Base-by-base conservation (phyloP, 73 alveolate species). In the Paramecium pentaurelia region DNA sequence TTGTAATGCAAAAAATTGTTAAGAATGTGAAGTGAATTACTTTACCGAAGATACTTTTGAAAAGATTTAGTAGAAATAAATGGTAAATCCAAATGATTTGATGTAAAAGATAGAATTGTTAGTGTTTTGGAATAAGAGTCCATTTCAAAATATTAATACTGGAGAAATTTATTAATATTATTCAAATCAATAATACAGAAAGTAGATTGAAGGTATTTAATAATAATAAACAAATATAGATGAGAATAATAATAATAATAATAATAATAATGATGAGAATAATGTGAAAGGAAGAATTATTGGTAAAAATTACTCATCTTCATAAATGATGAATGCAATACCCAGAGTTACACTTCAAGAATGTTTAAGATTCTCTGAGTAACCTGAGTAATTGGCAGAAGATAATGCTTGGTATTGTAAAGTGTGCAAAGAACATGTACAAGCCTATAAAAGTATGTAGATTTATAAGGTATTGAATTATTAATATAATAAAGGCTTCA, bases 321-420 rank as follows among this genome's bases (percentile, higher is more conserved):
- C 9, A 32, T 10, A 1, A 2, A 12, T 34, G 42, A 32, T 64
- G 47, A 12, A 27, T 32, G 0, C 14, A 34, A 28, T 9, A 64
- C 27, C 9, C 9, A 68, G 7, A 25, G 49, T 68, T 20, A 59
- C 86, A 86, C 60, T 86, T 30, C 22, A 86, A 40, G 93, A 86
- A 3, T 87, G 93, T 40, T 47, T 47, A 49, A 93, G 49, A 27
- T 54, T 93, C 9, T 44, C 58, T 14, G 92, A 91, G 14, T 37
- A 64, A 47, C 98, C 96, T 47, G 99, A 97, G 60, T 44, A 93
- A 59, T 92, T 95, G 28, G 97, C 95, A 32, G 97, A 94, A 38
- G 95, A 93, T 12, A 97, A 97, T 96, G 93, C 93, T 77, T 97
- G 99, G 99, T 97, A 86, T 92, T 97, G 99, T 92, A 86, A 71